Conservation (phyloP, 495 filamentous ascomycete species). For the Aeminium ludgeri region DNA sequence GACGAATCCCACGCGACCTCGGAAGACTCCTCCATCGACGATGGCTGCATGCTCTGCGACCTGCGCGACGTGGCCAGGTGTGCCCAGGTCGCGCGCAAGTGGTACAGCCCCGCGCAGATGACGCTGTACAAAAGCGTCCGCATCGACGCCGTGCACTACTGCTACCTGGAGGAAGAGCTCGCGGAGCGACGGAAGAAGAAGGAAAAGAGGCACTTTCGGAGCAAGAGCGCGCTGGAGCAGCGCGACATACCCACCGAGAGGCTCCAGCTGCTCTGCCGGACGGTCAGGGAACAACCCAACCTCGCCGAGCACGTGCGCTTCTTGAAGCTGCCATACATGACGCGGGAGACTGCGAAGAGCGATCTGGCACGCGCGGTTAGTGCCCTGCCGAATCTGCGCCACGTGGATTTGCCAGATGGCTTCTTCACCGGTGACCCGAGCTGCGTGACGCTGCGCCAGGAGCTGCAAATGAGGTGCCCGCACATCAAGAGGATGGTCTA, state of each 20-base stretch:
- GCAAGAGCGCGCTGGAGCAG: conserved; percentile 55
- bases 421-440: conserved; percentile 63
- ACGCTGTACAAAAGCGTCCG: conserved; percentile 76
- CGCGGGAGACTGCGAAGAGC: conserved; percentile 68
- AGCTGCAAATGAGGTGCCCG: conserved; percentile 65
- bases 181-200: conserved; percentile 42
- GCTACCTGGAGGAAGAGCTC: conserved; percentile 65
- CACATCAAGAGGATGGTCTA: conserved; percentile 82
- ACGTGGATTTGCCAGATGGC: conserved; percentile 81
- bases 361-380: conserved; percentile 74
- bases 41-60: conserved; percentile 92
- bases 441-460: conserved; percentile 59
- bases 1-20: conserved; percentile 66
- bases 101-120: conserved; percentile 40
- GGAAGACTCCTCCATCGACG: conserved; percentile 63
- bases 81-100: conserved; percentile 52
- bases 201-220: conserved; percentile 28
- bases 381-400: conserved; percentile 68
- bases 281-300: conserved; percentile 55
- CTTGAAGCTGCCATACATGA: conserved; percentile 92
- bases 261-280: conserved; percentile 59
- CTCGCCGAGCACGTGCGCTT: conserved; percentile 52
- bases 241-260: conserved; percentile 63
- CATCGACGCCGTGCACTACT: conserved; percentile 91
- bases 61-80: conserved; percentile 77